A percentile compares a stretch with the other conserved stretches of the same genome.
These are phyloP conservation scores for Herpetospermum pedunculosum DNA, from an alignment of 306 rosid genomes.

Conservation along the genomic window DNA sequence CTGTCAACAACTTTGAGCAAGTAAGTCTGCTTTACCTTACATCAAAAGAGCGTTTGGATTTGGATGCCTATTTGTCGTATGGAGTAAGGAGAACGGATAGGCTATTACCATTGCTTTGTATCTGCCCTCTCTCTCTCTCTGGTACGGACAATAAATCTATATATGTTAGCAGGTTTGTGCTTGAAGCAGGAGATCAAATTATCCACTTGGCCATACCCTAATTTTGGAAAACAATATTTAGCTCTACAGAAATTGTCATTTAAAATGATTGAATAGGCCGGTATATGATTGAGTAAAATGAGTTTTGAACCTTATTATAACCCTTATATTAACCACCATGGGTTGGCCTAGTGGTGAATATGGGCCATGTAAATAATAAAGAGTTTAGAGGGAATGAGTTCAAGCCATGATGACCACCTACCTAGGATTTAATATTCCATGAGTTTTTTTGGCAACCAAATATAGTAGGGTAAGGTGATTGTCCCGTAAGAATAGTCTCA, in stretches of 20 bases:
- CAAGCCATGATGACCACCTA: no score
- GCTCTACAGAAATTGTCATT: background rate
- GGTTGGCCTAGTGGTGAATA: no score
- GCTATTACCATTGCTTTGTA: background rate
- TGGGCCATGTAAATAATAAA: no score
- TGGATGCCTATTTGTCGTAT: background rate
- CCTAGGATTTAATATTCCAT: no score
- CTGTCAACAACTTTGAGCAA: slow-evolving; percentile 62
- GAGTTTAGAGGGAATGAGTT: no score
- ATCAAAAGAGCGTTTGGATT: background rate
- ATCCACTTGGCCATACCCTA: background rate
- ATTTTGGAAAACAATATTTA: background rate
- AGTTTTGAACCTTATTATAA: background rate
- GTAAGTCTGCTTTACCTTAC: slow-evolving; percentile 29
- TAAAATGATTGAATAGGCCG: background rate
- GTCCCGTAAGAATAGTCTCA: no score
- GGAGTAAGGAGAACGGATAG: background rate
- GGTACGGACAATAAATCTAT: background rate
- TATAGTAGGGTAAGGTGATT: no score
- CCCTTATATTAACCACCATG: no score
- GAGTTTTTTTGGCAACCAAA: no score
- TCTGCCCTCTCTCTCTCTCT: background rate
- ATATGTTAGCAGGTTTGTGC: background rate
- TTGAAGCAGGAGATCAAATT: background rate
- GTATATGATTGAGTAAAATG: background rate